Evolutionary conservation across 768 basidiomycete species (phyloP), one percentile per base, ranked within the genome.

Genomic region (Hirschioporus abietinus): DNA sequence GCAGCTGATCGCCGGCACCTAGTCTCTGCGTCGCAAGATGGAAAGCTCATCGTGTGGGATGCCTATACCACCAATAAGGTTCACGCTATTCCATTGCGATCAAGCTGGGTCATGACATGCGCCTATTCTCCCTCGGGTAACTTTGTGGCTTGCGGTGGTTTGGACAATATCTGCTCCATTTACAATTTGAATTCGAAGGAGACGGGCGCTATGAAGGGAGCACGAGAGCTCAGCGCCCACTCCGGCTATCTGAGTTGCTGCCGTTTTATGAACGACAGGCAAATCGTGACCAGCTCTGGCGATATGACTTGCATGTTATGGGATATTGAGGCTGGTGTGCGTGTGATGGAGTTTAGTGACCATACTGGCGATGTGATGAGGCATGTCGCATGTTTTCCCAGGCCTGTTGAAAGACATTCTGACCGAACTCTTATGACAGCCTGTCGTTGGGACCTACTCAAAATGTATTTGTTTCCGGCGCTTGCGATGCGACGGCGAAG

Each of bases 21-120:
- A 68, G 96, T 99, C 36, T 99, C 97, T 18, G 96, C 96, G n/a
- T 99, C 96, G 1, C 96, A 99, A 77, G 96, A 99, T 75, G 96
- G 96, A 64, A 99, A 99, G 78, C 87, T 99, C 67, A 99, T 99
- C 75, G 96, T 99, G 65, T 99, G 96, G 96, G 96, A 99, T 78
- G 96, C 96, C 63, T 99, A 99, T 79, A 99, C 96, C n/a, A 97
- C 96, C 67, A 99, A 99, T 86, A 99, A 99, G 83, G 96, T 99
- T 68, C 97, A 99, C 75, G 96, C 96, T 71, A 99, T 99, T 76
- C 96, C 96, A 63, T 83, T 99, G 61, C 90, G 96, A 64, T 97
- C 95, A 60, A 95, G 93, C 75, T 99, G 96, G 96, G 96, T 99
- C 80, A 99, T 99, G 96, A 99, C 96, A 64, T 99, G 96, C 76